Evolutionary conservation across 805 yeast species (phyloP).

Genomic region (Saccharomycopsis fodiens): DNA sequence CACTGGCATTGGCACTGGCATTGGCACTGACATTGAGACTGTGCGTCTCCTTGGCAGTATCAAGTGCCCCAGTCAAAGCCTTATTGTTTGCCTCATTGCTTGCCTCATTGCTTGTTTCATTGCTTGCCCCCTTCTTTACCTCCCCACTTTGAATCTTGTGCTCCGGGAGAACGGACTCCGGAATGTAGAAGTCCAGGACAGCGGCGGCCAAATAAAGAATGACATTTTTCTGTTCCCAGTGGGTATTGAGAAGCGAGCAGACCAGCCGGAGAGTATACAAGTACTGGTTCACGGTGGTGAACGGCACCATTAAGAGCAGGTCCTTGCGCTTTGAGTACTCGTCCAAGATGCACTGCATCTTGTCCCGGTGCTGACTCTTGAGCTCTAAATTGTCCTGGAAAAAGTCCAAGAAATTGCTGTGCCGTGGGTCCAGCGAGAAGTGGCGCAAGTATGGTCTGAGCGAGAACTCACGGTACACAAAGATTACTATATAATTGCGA

Average conservation of each 20-base stretch:
- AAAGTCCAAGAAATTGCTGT: slow-evolving; percentile 80
- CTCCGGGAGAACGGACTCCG: slow-evolving; percentile 76
- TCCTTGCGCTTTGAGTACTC: slow-evolving; percentile 22
- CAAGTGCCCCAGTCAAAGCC: not conserved
- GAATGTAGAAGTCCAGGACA: slow-evolving; percentile 92
- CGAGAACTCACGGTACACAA: slow-evolving; percentile 87
- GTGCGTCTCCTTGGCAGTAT: not conserved
- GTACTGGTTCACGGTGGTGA: slow-evolving; percentile 92
- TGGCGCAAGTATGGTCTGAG: slow-evolving; percentile 89
- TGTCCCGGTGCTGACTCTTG: slow-evolving; percentile 48
- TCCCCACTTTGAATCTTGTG: slow-evolving; percentile 85
- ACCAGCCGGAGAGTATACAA: slow-evolving; percentile 71
- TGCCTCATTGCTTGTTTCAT: slow-evolving; percentile 10
- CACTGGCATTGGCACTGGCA: too few species aligned
- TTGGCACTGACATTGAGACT: too few species aligned
- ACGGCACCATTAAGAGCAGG: slow-evolving; percentile 56
- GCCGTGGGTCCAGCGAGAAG: slow-evolving; percentile 40
- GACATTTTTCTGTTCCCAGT: slow-evolving; percentile 39
- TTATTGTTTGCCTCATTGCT: too few species aligned
- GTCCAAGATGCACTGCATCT: slow-evolving; percentile 50
- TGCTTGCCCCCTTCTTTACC: slow-evolving; percentile 30
- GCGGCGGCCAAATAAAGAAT: slow-evolving; percentile 94
- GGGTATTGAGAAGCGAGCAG: slow-evolving; percentile 47
- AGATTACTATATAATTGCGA: slow-evolving; percentile 85
- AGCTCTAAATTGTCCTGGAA: slow-evolving; percentile 50